phyloP scores from a whole-genome alignment of 176 grass and related monocot species.

The Phoenix dactylifera region DNA sequence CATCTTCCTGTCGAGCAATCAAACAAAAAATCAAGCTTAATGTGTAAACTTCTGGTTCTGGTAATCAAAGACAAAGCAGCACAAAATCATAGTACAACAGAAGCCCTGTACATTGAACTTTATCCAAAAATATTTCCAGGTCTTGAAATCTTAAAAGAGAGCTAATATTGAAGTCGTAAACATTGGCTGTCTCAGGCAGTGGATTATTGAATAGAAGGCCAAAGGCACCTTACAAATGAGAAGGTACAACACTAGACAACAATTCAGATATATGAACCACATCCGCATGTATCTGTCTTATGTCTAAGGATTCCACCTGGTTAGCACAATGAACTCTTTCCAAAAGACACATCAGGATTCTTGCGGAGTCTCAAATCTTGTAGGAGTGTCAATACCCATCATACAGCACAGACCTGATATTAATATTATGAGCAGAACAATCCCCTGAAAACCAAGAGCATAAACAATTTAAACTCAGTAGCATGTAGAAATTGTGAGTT shows the following conservation, averaged over 20 bases:
- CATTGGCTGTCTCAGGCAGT: no score
- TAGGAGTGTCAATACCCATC: slow-evolving; percentile 84
- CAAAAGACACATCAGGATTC: slow-evolving; percentile 32
- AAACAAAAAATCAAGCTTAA: no score
- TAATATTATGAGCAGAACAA: slow-evolving; percentile 92
- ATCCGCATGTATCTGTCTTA: neutral
- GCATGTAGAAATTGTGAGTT: no score
- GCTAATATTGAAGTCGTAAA: no score
- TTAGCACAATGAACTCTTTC: neutral
- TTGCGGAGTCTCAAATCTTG: slow-evolving; percentile 71
- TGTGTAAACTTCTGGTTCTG: no score
- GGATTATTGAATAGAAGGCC: slow-evolving; percentile 6
- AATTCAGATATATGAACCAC: slow-evolving; percentile 9
- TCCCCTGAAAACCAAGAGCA: slow-evolving; percentile 43
- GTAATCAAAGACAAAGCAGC: no score
- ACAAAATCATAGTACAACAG: no score
- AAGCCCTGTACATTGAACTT: no score
- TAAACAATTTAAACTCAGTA: neutral
- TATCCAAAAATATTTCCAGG: no score
- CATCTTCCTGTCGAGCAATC: no score
- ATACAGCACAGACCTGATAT: slow-evolving; percentile 93
- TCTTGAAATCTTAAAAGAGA: no score
- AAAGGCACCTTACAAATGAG: slow-evolving; percentile 15
- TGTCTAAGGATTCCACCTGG: slow-evolving; percentile 11
- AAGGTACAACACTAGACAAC: slow-evolving; percentile 22